Base-by-base conservation (phyloP, 2,329 filamentous ascomycete species). In the Colletotrichum nymphaeae region DNA sequence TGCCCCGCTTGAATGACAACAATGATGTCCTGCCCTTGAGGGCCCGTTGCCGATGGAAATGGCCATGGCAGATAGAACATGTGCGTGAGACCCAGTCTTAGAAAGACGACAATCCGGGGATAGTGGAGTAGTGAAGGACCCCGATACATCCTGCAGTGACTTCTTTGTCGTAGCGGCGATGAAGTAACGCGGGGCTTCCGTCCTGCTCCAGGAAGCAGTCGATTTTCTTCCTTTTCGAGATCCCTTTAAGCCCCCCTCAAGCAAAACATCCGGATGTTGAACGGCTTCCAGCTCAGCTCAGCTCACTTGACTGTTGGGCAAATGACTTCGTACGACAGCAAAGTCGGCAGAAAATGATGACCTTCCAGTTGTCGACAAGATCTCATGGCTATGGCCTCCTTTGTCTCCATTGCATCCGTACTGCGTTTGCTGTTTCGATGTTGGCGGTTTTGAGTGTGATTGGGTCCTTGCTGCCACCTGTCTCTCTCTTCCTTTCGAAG, bases 391-490 rank as follows among this genome's bases (percentile, higher is more conserved):
- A 11, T 22, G 19, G 19, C 8, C 8, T 49, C 42, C 19, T 49
- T 19, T 14, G 5, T 14, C 46, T 26, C 7, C 7, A 35, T 49
- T 55, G 62, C 24, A 14, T n/a, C 19, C n/a, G 14, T 55, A 16
- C 32, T n/a, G 6, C 32, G 42, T 49, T 49, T 30, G n/a, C 30
- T 4, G 49, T 26, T 6, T 8, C 19, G 16, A 12, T 37, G 49
- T 5, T n/a, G n/a, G 26, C 46, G 19, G 22, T 64, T 14, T n/a
- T 30, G 30, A 49, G 9, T 22, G 4, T 49, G 19, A 3, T 19
- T 49, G 8, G 42, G 19, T 49, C 53, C 19, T 64, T 64, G 62
- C 37, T 64, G 62, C 62, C 49, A 64, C 62, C 30, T 64, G 52
- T 28, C 46, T 30, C 46, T 55, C 49, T 64, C 9, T 24, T 30